Evolutionary conservation across 139 green algal species (phyloP), one percentile per base, ranked within the genome.

Genomic region (Parachlorella kessleri): DNA sequence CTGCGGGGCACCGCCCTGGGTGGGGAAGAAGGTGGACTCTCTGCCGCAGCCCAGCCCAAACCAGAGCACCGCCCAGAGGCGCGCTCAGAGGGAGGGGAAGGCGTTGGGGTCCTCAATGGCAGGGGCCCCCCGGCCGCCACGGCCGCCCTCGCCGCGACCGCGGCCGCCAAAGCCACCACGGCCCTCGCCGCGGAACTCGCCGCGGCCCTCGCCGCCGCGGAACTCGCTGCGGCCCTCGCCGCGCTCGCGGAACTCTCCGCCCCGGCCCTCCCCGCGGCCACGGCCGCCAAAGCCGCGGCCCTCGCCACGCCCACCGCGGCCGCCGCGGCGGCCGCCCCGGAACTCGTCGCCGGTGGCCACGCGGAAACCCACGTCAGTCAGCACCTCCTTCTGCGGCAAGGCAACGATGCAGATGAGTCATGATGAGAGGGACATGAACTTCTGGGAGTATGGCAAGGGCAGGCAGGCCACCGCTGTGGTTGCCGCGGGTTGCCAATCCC

Each of bases 371-470:
- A 79, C 59, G 39, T 79, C 33, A 3, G 72, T 78, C 42, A 86
- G 77, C 74, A 93, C 33, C 75, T 96, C 86, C 24, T 84, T 82
- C n/a, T 86, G 24, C 48, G 21, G 14, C 14, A 18, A 18, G 48
- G 48, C 14, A 59, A 59, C n/a, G n/a, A n/a, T n/a, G n/a, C n/a
- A n/a, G n/a, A n/a, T n/a, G n/a, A n/a, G n/a, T n/a, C n/a, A n/a
- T n/a, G n/a, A n/a, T n/a, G n/a, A n/a, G n/a, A n/a, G n/a, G n/a
- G n/a, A n/a, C n/a, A n/a, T n/a, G n/a, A n/a, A n/a, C n/a, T n/a
- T n/a, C n/a, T n/a, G n/a, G n/a, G n/a, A n/a, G n/a, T n/a, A n/a
- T n/a, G n/a, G n/a, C n/a, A n/a, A n/a, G n/a, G n/a, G n/a, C n/a
- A n/a, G n/a, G n/a, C n/a, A n/a, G n/a, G n/a, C n/a, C n/a, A n/a